phyloP scores from a whole-genome alignment of 2,329 filamentous ascomycete species.

The Triangularia verruculosa region DNA sequence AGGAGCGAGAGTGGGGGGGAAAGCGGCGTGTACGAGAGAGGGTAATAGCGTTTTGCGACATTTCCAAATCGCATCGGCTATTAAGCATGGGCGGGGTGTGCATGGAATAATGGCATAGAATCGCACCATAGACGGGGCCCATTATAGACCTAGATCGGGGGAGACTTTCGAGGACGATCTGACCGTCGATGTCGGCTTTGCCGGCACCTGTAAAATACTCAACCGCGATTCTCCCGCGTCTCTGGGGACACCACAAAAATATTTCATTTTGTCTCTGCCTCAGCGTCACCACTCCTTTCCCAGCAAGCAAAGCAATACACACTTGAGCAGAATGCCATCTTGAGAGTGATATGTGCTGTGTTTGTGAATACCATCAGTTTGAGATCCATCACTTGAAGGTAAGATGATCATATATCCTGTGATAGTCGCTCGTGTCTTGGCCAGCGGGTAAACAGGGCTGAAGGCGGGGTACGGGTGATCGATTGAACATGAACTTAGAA shows the following conservation, averaged over 20 bases:
- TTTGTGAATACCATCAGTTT: neutral
- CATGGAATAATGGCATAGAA: slow-evolving; percentile 31
- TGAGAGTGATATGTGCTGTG: neutral
- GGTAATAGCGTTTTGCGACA: slow-evolving; percentile 22
- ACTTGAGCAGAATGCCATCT: neutral
- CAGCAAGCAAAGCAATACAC: neutral
- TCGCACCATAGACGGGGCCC: slow-evolving; percentile 30
- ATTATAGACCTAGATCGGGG: slow-evolving; percentile 32
- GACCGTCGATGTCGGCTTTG: slow-evolving; percentile 28
- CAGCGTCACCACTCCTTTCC: neutral
- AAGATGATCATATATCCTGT: neutral
- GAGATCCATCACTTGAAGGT: neutral
- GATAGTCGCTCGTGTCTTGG: neutral
- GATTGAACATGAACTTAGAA: neutral
- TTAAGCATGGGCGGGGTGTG: slow-evolving; percentile 24
- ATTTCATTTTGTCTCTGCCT: slow-evolving; percentile 25
- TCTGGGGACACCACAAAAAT: slow-evolving; percentile 26
- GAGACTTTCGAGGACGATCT: slow-evolving; percentile 26
- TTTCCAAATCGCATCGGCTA: slow-evolving; percentile 20
- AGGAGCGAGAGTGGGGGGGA: slow-evolving; percentile 17
- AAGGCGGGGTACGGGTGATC: neutral
- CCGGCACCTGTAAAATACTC: slow-evolving; percentile 30
- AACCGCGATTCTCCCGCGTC: slow-evolving; percentile 26
- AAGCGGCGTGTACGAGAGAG: slow-evolving; percentile 26
- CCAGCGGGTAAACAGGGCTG: neutral